Percentiles rank a stretch among this genome's conserved stretches.
Evolutionary conservation across 768 basidiomycete genomes (phyloP).

Genomic region (Boletus fagicola): DNA sequence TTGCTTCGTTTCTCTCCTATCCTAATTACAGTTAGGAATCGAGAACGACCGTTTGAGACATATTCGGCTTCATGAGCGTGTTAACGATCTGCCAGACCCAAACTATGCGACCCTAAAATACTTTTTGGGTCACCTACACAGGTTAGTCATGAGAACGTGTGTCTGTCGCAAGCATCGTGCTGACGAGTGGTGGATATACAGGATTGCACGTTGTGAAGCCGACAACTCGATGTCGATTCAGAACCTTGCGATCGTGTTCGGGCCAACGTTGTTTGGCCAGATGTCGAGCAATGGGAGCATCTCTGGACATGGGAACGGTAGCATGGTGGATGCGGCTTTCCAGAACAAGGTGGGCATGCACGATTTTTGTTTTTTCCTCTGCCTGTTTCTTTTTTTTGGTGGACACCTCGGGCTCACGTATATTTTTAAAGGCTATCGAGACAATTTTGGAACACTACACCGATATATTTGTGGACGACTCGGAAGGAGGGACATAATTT

Average conservation of each 20-base stretch:
- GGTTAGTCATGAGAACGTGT: slow-evolving; percentile 44
- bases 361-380: neutral
- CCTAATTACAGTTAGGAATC: slow-evolving; percentile 50
- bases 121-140: slow-evolving; percentile 91
- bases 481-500: slow-evolving; percentile 42
- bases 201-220: slow-evolving; percentile 70
- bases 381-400: neutral
- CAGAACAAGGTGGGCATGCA: slow-evolving; percentile 61
- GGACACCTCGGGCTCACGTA: slow-evolving; percentile 9
- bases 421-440: slow-evolving; percentile 76
- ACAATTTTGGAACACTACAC: slow-evolving; percentile 92
- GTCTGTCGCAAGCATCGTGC: neutral
- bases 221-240: slow-evolving; percentile 91
- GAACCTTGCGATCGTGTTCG: slow-evolving; percentile 95
- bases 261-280: slow-evolving; percentile 92
- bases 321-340: slow-evolving; percentile 66
- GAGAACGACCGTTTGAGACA: slow-evolving; percentile 95
- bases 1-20: neutral
- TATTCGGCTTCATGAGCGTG: slow-evolving; percentile 93
- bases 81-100: slow-evolving; percentile 97
- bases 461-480: slow-evolving; percentile 95
- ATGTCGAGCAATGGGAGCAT: slow-evolving; percentile 44
- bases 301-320: slow-evolving; percentile 47
- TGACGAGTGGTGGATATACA: slow-evolving; percentile 33
- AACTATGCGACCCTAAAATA: slow-evolving; percentile 97